phyloP scores from a whole-genome alignment of 1,139 yeast species.

The Pichia sp. region DNA sequence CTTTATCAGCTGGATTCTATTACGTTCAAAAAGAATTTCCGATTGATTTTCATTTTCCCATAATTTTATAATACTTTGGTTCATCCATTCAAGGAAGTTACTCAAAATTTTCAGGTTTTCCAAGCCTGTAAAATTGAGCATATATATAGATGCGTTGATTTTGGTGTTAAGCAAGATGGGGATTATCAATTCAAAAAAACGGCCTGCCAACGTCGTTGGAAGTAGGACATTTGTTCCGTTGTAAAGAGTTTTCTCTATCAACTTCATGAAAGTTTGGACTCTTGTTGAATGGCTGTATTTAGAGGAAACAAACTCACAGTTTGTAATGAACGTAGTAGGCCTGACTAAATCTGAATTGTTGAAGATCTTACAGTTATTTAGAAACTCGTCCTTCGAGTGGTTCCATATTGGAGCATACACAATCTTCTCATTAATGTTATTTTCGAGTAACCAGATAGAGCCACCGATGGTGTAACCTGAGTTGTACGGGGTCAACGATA shows the following conservation, averaged over 20 bases:
- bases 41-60: conserved; percentile 58
- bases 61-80: conserved; percentile 68
- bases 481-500: conserved; percentile 77
- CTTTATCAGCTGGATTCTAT: conserved; percentile 55
- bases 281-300: conserved; percentile 61
- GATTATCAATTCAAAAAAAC: conserved; percentile 72
- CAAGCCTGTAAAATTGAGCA: conserved; percentile 74
- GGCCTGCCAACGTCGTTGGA: conserved; percentile 81
- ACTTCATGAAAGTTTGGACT: conserved; percentile 57
- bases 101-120: conserved; percentile 78
- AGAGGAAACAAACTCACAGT: conserved; percentile 62
- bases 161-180: conserved; percentile 37
- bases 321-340: conserved; percentile 83
- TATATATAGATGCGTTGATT: conserved; percentile 39
- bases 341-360: conserved; percentile 56
- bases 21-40: conserved; percentile 68
- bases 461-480: conserved; percentile 97
- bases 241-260: conserved; percentile 64
- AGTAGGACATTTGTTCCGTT: conserved; percentile 71
- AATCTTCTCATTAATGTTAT: conserved; percentile 64
- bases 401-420: conserved; percentile 94
- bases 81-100: conserved; percentile 94
- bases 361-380: conserved; percentile 70
- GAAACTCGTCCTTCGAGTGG: conserved; percentile 82
- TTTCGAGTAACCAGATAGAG: conserved; percentile 73